Percentiles rank a stretch among this genome's conserved stretches.
Conservation (phyloP, 2,329 filamentous ascomycete genomes). For the Trichothecium roseum region DNA sequence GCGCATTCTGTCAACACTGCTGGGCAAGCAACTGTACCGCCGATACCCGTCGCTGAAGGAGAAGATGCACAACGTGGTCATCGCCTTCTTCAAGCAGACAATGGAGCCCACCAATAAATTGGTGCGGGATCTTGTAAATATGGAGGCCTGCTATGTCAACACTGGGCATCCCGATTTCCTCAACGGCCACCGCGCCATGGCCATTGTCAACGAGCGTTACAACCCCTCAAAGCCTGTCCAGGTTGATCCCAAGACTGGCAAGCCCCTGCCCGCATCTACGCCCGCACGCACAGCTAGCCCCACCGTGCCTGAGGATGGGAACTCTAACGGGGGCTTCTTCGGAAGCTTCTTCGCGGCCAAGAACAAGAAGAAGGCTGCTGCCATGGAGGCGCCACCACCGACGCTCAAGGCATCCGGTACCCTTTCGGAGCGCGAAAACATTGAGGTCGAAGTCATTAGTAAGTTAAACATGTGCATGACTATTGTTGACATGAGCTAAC, state of each 20-base stretch:
- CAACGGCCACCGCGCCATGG: conserved; percentile 95
- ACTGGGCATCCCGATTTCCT: conserved; percentile 97
- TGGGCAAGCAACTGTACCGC: conserved; percentile 81
- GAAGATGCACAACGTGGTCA: conserved; percentile 89
- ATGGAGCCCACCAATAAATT: conserved; percentile 99
- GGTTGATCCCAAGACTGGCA: conserved; percentile 97
- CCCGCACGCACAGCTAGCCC: conserved; percentile 70
- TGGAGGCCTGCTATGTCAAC: conserved; percentile 98
- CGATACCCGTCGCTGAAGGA: conserved; percentile 93
- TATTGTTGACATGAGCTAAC: background rate
- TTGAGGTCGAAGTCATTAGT: conserved; percentile 98
- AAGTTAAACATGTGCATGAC: conserved; percentile 21
- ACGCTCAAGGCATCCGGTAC: conserved; percentile 90
- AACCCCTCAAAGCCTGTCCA: conserved; percentile 75
- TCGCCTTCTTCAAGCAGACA: conserved; percentile 92
- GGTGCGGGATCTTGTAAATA: conserved; percentile 80
- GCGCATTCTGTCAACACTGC: conserved; percentile 81
- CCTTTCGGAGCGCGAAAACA: conserved; percentile 83
- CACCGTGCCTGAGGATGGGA: conserved; percentile 45
- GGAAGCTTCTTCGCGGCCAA: conserved; percentile 98
- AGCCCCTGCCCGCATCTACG: conserved; percentile 62
- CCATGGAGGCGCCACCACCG: conserved; percentile 91
- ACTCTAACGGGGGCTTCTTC: conserved; percentile 73
- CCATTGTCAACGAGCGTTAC: conserved; percentile 91
- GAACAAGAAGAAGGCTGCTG: conserved; percentile 99